phyloP scores from a whole-genome alignment of 495 filamentous ascomycete genomes.

The Jackrogersella minutella region DNA sequence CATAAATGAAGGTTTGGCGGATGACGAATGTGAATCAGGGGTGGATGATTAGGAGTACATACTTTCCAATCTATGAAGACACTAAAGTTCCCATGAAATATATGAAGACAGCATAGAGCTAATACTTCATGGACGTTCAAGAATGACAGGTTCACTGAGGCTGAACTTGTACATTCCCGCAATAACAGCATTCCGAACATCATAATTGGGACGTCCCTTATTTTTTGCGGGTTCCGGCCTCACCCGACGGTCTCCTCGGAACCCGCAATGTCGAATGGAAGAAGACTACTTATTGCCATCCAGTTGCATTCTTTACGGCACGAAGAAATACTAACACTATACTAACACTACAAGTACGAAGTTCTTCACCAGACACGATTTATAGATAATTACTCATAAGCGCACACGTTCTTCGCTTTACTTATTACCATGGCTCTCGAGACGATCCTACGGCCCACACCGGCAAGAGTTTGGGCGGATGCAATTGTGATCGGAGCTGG shows the following conservation, averaged over 20 bases:
- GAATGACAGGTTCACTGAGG: no score
- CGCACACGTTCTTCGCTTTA: not conserved
- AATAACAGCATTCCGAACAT: no score
- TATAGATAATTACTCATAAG: not conserved
- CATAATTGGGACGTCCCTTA: no score
- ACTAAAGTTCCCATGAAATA: not conserved
- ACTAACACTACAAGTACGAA: not conserved
- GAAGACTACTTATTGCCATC: not conserved
- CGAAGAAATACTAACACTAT: not conserved
- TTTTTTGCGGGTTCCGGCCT: not conserved
- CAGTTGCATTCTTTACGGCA: not conserved
- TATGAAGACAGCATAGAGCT: not conserved
- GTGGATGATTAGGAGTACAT: not conserved
- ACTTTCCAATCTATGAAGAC: no score
- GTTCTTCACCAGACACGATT: not conserved
- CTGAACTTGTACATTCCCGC: no score
- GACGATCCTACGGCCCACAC: not conserved
- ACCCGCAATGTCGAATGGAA: not conserved
- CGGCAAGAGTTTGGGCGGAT: constrained; percentile 32
- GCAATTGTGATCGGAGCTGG: constrained; percentile 58
- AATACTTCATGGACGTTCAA: no score
- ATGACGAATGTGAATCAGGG: not conserved
- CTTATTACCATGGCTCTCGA: not conserved
- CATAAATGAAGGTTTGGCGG: no score
- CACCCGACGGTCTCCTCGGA: constrained; percentile 9